Evolutionary conservation across 495 filamentous ascomycete species (phyloP).

Genomic region (Pyrenula aspistea): DNA sequence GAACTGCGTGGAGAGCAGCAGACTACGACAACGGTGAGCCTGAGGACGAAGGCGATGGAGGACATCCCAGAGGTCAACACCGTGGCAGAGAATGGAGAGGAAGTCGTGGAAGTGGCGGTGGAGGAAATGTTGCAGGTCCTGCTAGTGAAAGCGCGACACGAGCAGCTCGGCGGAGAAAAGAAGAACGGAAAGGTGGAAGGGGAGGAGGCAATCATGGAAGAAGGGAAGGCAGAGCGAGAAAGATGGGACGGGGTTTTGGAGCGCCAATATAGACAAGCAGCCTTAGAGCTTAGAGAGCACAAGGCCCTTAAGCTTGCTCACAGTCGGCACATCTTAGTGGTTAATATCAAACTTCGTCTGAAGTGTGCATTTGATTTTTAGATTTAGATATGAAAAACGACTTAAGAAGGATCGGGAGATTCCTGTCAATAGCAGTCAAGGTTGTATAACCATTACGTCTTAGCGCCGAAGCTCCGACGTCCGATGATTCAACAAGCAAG

Average conservation of each 20-base stretch:
- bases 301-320: no score
- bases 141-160: conserved; percentile 47
- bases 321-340: no score
- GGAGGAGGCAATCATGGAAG: conserved; percentile 60
- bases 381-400: no score
- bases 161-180: conserved; percentile 56
- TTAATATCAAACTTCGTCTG: no score
- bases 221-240: conserved; percentile 61
- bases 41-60: conserved; percentile 20
- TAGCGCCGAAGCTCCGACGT: no score
- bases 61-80: conserved; percentile 22
- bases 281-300: neutral
- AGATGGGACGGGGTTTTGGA: conserved; percentile 57
- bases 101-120: conserved; percentile 33
- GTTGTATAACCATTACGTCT: no score
- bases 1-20: conserved; percentile 45
- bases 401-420: no score
- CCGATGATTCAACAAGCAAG: no score
- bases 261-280: conserved; percentile 28
- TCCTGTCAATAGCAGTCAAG: no score
- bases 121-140: conserved; percentile 45
- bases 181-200: conserved; percentile 60
- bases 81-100: conserved; percentile 34
- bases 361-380: no score
- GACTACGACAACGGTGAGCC: conserved; percentile 13